Evolutionary conservation across 441 rosid species (phyloP).

Genomic region (Syzygium syzygioides): DNA sequence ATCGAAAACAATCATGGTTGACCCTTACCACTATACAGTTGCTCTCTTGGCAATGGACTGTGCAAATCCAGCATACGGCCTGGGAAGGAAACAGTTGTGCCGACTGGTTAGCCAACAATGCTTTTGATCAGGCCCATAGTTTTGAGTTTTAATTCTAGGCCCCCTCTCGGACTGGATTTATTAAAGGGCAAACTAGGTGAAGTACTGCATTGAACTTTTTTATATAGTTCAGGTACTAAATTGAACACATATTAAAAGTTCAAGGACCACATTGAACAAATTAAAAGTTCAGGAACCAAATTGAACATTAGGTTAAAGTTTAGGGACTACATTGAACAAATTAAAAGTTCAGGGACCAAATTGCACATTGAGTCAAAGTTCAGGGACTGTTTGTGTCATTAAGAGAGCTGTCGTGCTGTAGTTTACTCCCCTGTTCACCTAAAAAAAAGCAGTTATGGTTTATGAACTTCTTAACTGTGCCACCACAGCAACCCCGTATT

Average conservation of each 20-base stretch:
- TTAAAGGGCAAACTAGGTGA: background rate
- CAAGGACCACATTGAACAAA: too few relatives aligned
- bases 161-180: background rate
- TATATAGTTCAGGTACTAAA: too few relatives aligned
- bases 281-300: too few relatives aligned
- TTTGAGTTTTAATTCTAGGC: background rate
- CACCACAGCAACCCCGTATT: background rate
- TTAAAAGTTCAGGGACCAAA: too few relatives aligned
- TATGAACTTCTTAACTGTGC: background rate
- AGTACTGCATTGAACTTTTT: too few relatives aligned
- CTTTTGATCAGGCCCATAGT: background rate
- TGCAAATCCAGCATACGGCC: background rate
- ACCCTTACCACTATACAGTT: background rate
- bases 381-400: too few relatives aligned
- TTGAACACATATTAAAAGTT: too few relatives aligned
- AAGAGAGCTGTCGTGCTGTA: background rate
- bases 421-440: background rate
- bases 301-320: too few relatives aligned
- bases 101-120: background rate
- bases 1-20: background rate
- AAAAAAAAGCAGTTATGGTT: background rate
- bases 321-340: too few relatives aligned
- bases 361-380: too few relatives aligned
- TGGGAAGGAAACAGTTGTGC: background rate
- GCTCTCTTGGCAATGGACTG: background rate